Evolutionary conservation across 2,329 filamentous ascomycete species (phyloP).

Genomic region (Bipolaris cookei): DNA sequence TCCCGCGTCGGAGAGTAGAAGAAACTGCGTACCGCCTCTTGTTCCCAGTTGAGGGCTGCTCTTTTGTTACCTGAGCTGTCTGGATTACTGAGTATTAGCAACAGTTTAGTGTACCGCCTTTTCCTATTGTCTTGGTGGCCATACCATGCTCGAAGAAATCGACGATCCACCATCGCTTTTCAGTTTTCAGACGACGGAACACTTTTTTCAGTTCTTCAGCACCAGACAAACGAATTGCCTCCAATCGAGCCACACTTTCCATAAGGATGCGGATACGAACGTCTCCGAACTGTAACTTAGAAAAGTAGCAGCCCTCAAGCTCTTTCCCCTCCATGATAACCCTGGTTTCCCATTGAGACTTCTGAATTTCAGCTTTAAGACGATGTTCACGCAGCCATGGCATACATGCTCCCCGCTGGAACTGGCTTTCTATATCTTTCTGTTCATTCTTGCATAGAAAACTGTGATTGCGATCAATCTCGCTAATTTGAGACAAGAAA

Average conservation of each 20-base stretch:
- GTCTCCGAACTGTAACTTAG: neutral
- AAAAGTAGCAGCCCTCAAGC: neutral
- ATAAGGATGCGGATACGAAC: neutral
- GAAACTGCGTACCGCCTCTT: too few relatives aligned
- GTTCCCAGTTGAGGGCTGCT: too few relatives aligned
- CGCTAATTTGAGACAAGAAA: neutral
- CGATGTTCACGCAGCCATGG: conserved; percentile 4
- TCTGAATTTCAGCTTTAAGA: conserved; percentile 2
- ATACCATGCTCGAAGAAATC: conserved; percentile 6
- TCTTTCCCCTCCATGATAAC: neutral
- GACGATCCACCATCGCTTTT: conserved; percentile 4
- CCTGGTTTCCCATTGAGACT: neutral
- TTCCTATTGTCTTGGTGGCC: neutral
- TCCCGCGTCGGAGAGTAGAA: too few relatives aligned
- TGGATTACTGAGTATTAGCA: neutral
- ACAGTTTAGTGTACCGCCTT: too few relatives aligned
- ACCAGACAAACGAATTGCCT: neutral
- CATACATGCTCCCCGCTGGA: neutral
- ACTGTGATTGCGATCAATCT: neutral
- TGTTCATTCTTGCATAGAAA: neutral
- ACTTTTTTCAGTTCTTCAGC: neutral
- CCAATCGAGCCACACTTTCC: neutral
- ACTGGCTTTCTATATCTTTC: neutral
- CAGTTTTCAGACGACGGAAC: neutral
- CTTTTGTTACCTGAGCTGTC: neutral